A percentile compares a stretch with the other conserved stretches of the same genome.
These are phyloP conservation scores for Acaromyces ingoldii DNA, from an alignment of 1,284 basidiomycete genomes.

Conservation along the genomic window DNA sequence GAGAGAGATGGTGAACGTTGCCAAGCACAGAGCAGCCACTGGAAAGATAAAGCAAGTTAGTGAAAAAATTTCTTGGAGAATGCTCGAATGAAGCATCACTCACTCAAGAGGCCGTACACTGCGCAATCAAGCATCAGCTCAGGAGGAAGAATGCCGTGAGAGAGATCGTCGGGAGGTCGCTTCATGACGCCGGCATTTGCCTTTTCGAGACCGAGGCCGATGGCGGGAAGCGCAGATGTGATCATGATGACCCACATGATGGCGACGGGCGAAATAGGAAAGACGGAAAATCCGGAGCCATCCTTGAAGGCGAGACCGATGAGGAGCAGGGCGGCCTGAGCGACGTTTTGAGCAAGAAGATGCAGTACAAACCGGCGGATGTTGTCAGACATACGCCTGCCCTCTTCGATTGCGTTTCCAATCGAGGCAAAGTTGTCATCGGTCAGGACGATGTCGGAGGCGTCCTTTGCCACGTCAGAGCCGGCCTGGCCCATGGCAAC, in stretches of 20 bases:
- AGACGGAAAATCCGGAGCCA: constrained; percentile 58
- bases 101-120: constrained; percentile 64
- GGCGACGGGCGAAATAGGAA: constrained; percentile 65
- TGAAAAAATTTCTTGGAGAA: too few relatives aligned
- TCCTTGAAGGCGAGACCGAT: constrained; percentile 68
- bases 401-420: constrained; percentile 64
- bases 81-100: too few relatives aligned
- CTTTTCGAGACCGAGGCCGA: constrained; percentile 57
- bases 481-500: constrained; percentile 50
- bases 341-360: constrained; percentile 47
- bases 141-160: constrained; percentile 48
- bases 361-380: constrained; percentile 53
- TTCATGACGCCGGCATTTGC: constrained; percentile 62
- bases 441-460: constrained; percentile 63
- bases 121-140: constrained; percentile 57
- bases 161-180: constrained; percentile 53
- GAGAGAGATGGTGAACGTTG: constrained; percentile 34
- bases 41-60: too few relatives aligned
- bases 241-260: constrained; percentile 58
- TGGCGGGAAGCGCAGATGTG: constrained; percentile 51
- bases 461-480: constrained; percentile 53
- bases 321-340: constrained; percentile 52
- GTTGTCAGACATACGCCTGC: constrained; percentile 57
- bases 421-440: constrained; percentile 72
- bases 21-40: constrained; percentile 60